Evolutionary conservation across 768 basidiomycete genomes (phyloP), one percentile per base, ranked within the genome.

Genomic region (Tricholomella constricta): DNA sequence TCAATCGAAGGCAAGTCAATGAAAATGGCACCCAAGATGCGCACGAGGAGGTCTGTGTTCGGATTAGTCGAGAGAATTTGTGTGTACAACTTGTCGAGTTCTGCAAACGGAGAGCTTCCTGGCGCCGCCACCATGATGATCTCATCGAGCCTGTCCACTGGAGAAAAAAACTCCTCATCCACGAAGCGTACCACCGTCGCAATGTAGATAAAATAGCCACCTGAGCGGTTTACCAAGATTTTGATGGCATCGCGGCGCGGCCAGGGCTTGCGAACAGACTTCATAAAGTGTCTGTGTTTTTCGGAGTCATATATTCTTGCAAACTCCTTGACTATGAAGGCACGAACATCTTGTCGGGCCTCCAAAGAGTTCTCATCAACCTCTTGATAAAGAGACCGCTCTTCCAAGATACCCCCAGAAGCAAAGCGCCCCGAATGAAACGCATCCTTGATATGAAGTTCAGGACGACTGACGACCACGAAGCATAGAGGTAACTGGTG

Each of bases 381-480:
- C 6, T 37, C 36, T 2, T n/a, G 17, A 37, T 37, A 37, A 6
- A 53, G 52, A 11, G 45, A 46, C 2, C 20, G 6, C 12, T 11
- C 14, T 4, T 38, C 14, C 9, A n/a, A 2, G 34, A 47, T 34
- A 14, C 15, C 2, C 11, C 27, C n/a, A 3, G 38, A 19, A 19
- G 8, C 0, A n/a, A n/a, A 4, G 7, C n/a, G 2, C 26, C 37
- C 34, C 17, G 36, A 17, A 19, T 19, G n/a, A 19, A 57, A 48
- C 2, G 22, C 20, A 3, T 17, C 20, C 6, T 20, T 25, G 12
- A 60, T 57, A 25, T 60, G 47, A 3, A 27, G 25, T 26, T 60
- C 59, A 6, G 45, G 48, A n/a, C 59, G 48, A 19, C 56, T 57
- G 1, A 51, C 49, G n/a, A 60, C 29, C 6, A 60, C 17, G 22